phyloP scores from a whole-genome alignment of 2,329 filamentous ascomycete genomes.

The Colletotrichum sp. region DNA sequence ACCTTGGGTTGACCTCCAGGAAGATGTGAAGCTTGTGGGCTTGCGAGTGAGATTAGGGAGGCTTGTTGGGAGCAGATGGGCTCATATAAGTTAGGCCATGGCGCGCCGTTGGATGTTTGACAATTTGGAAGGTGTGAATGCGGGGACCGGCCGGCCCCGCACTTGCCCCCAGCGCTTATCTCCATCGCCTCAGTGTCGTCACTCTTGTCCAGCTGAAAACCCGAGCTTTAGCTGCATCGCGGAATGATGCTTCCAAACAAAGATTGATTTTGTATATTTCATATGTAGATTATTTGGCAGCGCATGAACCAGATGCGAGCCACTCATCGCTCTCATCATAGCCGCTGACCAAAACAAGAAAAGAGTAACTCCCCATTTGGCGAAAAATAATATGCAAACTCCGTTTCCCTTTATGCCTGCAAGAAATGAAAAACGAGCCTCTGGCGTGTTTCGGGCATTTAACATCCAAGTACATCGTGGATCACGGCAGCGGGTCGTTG shows the following conservation, averaged over 20 bases:
- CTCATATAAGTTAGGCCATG: background rate
- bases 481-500: conserved; percentile 41
- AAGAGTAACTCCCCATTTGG: background rate
- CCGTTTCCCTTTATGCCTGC: background rate
- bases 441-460: background rate
- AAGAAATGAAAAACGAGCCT: background rate
- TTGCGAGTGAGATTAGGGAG: background rate
- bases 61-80: background rate
- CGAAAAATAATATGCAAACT: background rate
- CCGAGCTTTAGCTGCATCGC: background rate
- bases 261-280: background rate
- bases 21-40: background rate
- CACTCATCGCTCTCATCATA: background rate
- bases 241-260: background rate
- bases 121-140: background rate
- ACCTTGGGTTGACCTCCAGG: too few species aligned
- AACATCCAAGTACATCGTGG: background rate
- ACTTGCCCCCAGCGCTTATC: conserved; percentile 3
- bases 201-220: background rate
- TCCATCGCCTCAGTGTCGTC: background rate
- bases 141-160: conserved; percentile 13
- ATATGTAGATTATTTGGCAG: background rate
- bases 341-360: background rate
- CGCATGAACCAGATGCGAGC: background rate
- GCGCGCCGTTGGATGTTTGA: background rate